Base-by-base conservation (phyloP, 1,139 yeast species). In the Hemisphaericaspora xylanilytica region DNA sequence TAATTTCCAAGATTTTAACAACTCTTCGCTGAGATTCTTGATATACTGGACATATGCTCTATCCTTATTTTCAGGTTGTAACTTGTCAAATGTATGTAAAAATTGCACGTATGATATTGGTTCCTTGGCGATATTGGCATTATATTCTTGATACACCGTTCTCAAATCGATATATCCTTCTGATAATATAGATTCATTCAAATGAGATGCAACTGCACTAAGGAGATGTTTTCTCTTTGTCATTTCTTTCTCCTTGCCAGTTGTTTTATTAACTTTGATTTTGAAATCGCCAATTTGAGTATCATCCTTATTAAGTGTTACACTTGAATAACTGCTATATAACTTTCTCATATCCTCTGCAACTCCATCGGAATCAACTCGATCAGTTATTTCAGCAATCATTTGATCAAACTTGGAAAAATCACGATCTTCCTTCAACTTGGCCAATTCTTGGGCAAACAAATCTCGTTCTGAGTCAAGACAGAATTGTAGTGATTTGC, bases 161-260 rank as follows among this genome's bases (percentile, higher is more conserved):
- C 67, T 56, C 41, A 90, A 63, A 49, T 87, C 92, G 18, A 90
- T 46, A 48, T 60, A 78, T 47, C 37, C 37, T 3, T 35, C 28
- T 25, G 33, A 12, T 8, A 14, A 31, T 33, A 26, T 32, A 22
- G 18, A 22, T 6, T 14, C 22, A 28, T 70, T 65, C 11, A 86
- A 44, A 45, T 70, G 73, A 0, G 70, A 54, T 0, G 82, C 78
- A 35, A 70, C 76, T n/a, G 60, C 56, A 40, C 85, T 74, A 34
- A 81, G 55, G 6, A 65, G 28, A 67, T 63, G 48, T 54, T 63
- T 52, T 22, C 70, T 49, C 45, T 65, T 64, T 5, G 56, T 64
- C 55, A 55, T 55, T 39, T 55, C 43, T 43, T 55, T 53, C 35
- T 59, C 63, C 32, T 50, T 49, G 15, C 51, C 52, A 7, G 48